Base-by-base conservation (phyloP, 495 filamentous ascomycete genomes). In the Neurospora sublineolata region DNA sequence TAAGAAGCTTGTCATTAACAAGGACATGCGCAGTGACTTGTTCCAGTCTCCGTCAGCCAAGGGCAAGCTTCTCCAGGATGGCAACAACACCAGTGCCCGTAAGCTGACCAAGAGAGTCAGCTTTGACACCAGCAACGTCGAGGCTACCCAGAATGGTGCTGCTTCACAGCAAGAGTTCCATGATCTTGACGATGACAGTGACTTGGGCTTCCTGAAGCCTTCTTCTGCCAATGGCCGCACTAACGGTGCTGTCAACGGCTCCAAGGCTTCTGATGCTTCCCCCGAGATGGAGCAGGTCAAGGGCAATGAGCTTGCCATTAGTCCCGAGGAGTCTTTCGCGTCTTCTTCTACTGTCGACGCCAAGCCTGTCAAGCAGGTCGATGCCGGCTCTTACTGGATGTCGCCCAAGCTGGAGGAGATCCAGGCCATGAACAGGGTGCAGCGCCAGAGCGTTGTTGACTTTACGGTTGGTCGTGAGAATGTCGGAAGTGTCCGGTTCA, bases 1-100 rank as follows among this genome's bases (percentile, higher is more conserved):
- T 76, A 97, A 97, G 84, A 92, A 91, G 74, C 86, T 99, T 68
- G 89, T 93, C 38, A 97, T 99, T 77, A 93, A 97, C 75, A 91
- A 92, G 71, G 91, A 89, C 74, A 83, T 98, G 78, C 88, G 86
- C n/a, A 90, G 87, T 69, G 93, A 95, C 79, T 81, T 96, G 4
- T 94, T 93, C 81, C 84, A 84, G 6, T 84, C 87, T 7, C 84
- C 85, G 18, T 10, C 69, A 46, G 78, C 72, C 16, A 86, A 85
- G 73, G 83, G 85, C 67, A 84, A 83, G 41, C 73, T 73, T 44
- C 67, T 71, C 3, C 73, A 77, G 11, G 82, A 85, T 38, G 77
- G 79, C 18, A 74, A 78, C 39, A 86, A 76, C 74, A 85, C 85
- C 68, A 60, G 52, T 8, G 84, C 87, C 71, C 86, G 89, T 36